phyloP scores from a whole-genome alignment of 2,329 filamentous ascomycete species.

The Cladophialophora chaetospira region DNA sequence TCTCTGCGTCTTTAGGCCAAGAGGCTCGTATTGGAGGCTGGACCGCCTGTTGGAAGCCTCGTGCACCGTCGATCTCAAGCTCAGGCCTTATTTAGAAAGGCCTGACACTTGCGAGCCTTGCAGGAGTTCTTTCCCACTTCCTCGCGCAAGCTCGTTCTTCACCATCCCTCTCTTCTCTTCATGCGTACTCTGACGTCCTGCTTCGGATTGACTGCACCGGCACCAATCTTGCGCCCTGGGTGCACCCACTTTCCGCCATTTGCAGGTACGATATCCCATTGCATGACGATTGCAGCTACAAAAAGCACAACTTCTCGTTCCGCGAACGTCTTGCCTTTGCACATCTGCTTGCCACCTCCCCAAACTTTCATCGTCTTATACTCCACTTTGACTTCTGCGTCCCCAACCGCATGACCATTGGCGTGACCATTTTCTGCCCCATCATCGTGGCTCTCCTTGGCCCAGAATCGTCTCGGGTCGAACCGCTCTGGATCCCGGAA shows the following conservation, averaged over 20 bases:
- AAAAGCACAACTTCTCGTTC: conserved; percentile 55
- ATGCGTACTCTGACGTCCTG: conserved; percentile 59
- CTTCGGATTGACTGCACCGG: conserved; percentile 54
- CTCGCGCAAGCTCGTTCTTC: neutral
- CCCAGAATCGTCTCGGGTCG: conserved; percentile 51
- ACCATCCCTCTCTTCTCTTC: conserved; percentile 40
- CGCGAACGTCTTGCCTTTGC: conserved; percentile 54
- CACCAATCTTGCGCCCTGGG: conserved; percentile 52
- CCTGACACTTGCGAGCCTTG: too few relatives aligned
- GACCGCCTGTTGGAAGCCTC: too few relatives aligned
- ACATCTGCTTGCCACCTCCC: conserved; percentile 52
- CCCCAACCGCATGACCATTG: conserved; percentile 37
- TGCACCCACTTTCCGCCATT: conserved; percentile 51
- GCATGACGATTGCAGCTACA: conserved; percentile 54
- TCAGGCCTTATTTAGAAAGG: too few relatives aligned
- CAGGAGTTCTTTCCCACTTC: too few relatives aligned
- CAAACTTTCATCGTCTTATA: conserved; percentile 51
- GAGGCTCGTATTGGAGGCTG: too few relatives aligned
- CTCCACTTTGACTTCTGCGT: conserved; percentile 37
- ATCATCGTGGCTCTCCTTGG: conserved; percentile 29
- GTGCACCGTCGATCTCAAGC: too few relatives aligned
- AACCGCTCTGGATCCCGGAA: conserved; percentile 44
- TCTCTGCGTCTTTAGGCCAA: too few relatives aligned
- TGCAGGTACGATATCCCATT: conserved; percentile 59
- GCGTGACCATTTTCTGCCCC: conserved; percentile 39